Base-by-base conservation (phyloP, 169 alveolate genomes). In the Eimeria falciformis region DNA sequence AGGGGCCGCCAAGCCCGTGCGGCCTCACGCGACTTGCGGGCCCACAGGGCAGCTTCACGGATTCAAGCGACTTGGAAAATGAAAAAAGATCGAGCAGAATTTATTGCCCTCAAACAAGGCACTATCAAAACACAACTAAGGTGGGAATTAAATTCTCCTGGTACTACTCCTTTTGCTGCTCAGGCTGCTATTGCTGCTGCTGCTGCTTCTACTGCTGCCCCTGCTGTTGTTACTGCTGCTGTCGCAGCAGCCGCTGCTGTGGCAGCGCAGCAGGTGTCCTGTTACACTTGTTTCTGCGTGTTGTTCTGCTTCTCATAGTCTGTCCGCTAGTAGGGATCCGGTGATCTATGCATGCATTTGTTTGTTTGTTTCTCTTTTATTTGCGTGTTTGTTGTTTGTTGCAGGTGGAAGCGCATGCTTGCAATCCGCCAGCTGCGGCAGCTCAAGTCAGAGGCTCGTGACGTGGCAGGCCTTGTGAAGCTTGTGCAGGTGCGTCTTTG, bases 61-160 rank as follows among this genome's bases (percentile, higher is more conserved):
- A 95, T 97, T 43, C 98, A 97, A 93, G 95, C 97, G 40, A 81
- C 96, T 1, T 96, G 96, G 94, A 93, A 91, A 85, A 92, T 94
- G 69, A 90, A 93, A 55, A 66, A 73, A 84, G 95, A 95, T 75
- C 84, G 96, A 37, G 62, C 47, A 25, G 77, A 81, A 81, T 96
- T 91, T 83, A 53, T 25, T 62, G 82, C 86, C 12, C 90, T 97
- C 86, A 92, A 84, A 69, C 73, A 45, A 43, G 94, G 97, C 29
- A 93, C 95, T 4, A 55, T 90, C 45, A 88, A 94, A 87, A 96
- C 96, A 1, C 98, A 97, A 62, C 58, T 45, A n/a, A n/a, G n/a
- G n/a, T n/a, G n/a, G n/a, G n/a, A n/a, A n/a, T n/a, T n/a, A n/a
- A n/a, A n/a, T n/a, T n/a, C n/a, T n/a, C n/a, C n/a, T n/a, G n/a